These are phyloP conservation scores for Exophiala xenobiotica DNA, from an alignment of 2,329 filamentous ascomycete genomes.

Conservation along the genomic window DNA sequence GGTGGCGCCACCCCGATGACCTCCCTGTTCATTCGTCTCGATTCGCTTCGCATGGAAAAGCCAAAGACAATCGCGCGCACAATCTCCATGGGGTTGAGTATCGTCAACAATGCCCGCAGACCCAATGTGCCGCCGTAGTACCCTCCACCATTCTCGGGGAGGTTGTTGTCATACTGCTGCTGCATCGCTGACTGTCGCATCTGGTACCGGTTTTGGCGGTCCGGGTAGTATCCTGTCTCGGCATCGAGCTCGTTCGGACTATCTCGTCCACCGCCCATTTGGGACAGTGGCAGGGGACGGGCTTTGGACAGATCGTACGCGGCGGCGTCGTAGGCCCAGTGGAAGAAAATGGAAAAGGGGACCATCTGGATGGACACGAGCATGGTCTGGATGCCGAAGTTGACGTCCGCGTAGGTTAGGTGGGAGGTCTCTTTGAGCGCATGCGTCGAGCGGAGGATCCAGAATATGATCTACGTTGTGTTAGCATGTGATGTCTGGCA, in stretches of 20 bases:
- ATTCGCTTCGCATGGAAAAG: conserved; percentile 15
- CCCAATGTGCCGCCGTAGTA: conserved; percentile 19
- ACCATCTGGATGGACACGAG: conserved; percentile 37
- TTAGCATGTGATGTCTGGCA: too few relatives aligned
- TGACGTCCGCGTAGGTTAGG: conserved; percentile 35
- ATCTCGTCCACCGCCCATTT: not conserved
- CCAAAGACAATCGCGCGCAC: conserved; percentile 14
- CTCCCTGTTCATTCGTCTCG: conserved; percentile 9
- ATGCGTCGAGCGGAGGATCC: conserved; percentile 7
- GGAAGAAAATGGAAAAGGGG: conserved; percentile 35
- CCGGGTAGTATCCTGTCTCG: not conserved
- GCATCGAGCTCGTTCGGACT: not conserved
- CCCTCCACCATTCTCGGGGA: not conserved
- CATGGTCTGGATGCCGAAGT: conserved; percentile 35
- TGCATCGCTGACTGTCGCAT: not conserved
- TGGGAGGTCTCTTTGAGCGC: conserved; percentile 29
- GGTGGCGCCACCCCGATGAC: not conserved
- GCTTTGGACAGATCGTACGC: conserved; percentile 27
- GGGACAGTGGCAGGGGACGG: conserved; percentile 5
- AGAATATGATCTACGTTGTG: conserved; percentile 33
- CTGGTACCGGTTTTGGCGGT: not conserved
- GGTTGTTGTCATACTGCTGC: not conserved
- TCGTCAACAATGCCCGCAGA: conserved; percentile 6
- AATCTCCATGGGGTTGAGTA: conserved; percentile 17
- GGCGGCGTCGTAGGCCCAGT: conserved; percentile 33